These are phyloP conservation scores for Hygrophila difformis DNA, from an alignment of 257 asterid genomes.

Conservation along the genomic window DNA sequence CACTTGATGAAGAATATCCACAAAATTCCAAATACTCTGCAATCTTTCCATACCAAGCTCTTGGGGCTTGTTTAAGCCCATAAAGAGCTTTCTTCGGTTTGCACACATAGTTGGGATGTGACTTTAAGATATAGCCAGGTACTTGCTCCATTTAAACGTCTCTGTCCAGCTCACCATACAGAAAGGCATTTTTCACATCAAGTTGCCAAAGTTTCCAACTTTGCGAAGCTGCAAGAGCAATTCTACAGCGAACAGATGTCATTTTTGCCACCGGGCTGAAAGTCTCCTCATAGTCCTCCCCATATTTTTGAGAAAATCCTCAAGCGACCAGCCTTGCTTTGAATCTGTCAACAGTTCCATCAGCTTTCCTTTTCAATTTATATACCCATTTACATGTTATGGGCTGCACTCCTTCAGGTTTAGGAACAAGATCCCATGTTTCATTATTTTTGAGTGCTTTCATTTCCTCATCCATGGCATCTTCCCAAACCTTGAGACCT, in stretches of 20 bases:
- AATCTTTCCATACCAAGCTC: not conserved
- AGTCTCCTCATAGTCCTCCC: constrained; percentile 15
- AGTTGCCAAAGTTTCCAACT: constrained; percentile 8
- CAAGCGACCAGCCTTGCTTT: constrained; percentile 12
- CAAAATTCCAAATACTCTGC: constrained; percentile 5
- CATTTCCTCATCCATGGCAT: constrained; percentile 6
- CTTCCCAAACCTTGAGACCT: not conserved
- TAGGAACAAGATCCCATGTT: constrained; percentile 5
- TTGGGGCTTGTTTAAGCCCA: not conserved
- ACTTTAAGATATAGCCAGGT: not conserved
- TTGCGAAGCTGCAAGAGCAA: not conserved
- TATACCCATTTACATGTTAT: constrained; percentile 12
- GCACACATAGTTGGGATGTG: not conserved
- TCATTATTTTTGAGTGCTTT: not conserved
- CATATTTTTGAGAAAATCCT: constrained; percentile 14
- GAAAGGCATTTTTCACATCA: constrained; percentile 7
- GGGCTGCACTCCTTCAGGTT: not conserved
- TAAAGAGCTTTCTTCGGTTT: not conserved
- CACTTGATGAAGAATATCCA: not conserved
- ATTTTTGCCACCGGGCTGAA: constrained; percentile 13
- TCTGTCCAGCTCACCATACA: not conserved
- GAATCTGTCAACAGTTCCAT: not conserved
- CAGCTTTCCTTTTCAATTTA: not conserved
- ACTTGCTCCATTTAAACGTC: constrained; percentile 3
- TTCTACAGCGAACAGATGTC: not conserved